phyloP scores from a whole-genome alignment of 805 yeast species.

The Ogataea paraovalis region DNA sequence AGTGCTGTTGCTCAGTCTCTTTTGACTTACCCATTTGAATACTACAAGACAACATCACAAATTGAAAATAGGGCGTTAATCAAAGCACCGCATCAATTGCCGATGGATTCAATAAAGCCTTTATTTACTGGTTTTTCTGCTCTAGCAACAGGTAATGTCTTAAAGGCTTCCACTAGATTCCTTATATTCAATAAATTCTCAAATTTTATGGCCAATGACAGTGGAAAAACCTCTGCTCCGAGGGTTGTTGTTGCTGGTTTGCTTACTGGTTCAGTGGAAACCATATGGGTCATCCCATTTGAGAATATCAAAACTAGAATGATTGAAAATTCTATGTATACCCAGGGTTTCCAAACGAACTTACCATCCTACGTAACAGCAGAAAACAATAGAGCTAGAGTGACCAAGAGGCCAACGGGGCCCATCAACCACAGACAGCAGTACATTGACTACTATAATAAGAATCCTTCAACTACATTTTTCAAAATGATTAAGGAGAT shows the following conservation, averaged over 20 bases:
- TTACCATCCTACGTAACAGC: slow-evolving; percentile 19
- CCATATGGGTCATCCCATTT: slow-evolving; percentile 82
- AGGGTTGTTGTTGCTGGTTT: slow-evolving; percentile 78
- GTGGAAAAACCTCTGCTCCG: slow-evolving; percentile 69
- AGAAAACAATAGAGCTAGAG: slow-evolving; percentile 17
- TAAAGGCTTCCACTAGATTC: slow-evolving; percentile 72
- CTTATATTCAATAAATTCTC: slow-evolving; percentile 72
- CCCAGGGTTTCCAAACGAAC: slow-evolving; percentile 26
- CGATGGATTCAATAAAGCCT: slow-evolving; percentile 26
- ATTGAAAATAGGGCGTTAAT: slow-evolving; percentile 40
- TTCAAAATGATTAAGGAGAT: slow-evolving; percentile 58
- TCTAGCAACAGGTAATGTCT: slow-evolving; percentile 65
- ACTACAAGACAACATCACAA: slow-evolving; percentile 61
- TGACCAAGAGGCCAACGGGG: slow-evolving; percentile 12
- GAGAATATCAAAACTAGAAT: slow-evolving; percentile 78
- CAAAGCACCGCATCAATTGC: slow-evolving; percentile 33
- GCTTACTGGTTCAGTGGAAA: slow-evolving; percentile 79
- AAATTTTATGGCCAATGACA: slow-evolving; percentile 56
- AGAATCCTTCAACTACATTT: slow-evolving; percentile 51
- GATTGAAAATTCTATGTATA: slow-evolving; percentile 61
- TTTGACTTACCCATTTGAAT: slow-evolving; percentile 69
- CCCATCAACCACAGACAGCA: slow-evolving; percentile 9
- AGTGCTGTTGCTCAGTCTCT: slow-evolving; percentile 64
- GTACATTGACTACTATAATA: slow-evolving; percentile 37
- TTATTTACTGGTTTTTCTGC: slow-evolving; percentile 67